Percentiles rank a stretch among this genome's conserved stretches.
phyloP scores from a whole-genome alignment of 176 grass and related monocot genomes.

The Pharus latifolius region DNA sequence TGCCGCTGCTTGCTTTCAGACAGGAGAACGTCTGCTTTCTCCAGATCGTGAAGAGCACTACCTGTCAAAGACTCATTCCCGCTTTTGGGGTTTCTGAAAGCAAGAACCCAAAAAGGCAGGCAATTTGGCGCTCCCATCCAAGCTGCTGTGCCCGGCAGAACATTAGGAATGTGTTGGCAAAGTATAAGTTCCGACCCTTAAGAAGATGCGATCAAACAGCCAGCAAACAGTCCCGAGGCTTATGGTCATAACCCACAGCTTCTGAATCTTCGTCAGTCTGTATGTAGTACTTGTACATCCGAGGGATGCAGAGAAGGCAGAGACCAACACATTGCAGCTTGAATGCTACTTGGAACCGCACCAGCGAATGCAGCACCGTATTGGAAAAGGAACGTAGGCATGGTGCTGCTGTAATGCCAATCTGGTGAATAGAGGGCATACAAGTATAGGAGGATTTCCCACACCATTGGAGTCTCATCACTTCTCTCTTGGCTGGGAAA shows the following conservation, averaged over 20 bases:
- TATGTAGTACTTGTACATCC: constrained; percentile 98
- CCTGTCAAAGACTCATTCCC: constrained; percentile 38
- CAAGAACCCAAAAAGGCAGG: constrained; percentile 47
- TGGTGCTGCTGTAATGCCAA: constrained; percentile 83
- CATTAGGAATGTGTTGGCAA: constrained; percentile 88
- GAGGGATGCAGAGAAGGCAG: constrained; percentile 72
- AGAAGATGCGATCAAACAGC: constrained; percentile 63
- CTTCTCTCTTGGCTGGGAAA: constrained; percentile 66
- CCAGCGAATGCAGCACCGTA: constrained; percentile 64
- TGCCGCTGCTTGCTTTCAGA: constrained; percentile 16
- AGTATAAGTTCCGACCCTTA: constrained; percentile 80
- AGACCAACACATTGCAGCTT: constrained; percentile 67
- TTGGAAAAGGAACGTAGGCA: constrained; percentile 81
- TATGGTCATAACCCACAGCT: constrained; percentile 58
- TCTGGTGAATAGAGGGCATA: constrained; percentile 90
- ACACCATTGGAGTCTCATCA: constrained; percentile 85
- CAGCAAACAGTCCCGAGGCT: constrained; percentile 49
- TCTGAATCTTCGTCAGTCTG: constrained; percentile 60
- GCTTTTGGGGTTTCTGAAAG: constrained; percentile 60
- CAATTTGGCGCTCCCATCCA: constrained; percentile 50
- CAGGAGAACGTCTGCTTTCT: constrained; percentile 11
- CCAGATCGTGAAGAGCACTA: constrained; percentile 12
- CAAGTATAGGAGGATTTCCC: constrained; percentile 76
- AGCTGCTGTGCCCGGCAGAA: constrained; percentile 78
- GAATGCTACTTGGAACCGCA: constrained; percentile 62